Conservation (phyloP, 1,139 yeast species). For the Geotrichum siamense region DNA sequence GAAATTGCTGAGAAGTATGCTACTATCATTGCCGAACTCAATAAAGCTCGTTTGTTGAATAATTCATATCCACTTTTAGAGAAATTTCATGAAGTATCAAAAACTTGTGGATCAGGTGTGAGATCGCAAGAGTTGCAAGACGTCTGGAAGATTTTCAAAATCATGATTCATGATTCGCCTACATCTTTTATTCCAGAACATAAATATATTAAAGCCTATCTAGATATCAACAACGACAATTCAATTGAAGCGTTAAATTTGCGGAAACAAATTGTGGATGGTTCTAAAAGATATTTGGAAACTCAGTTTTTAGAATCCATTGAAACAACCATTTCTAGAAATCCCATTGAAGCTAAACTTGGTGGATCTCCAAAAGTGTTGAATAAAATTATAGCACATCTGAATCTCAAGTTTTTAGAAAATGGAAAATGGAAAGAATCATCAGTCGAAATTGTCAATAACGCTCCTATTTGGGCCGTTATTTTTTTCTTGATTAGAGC, state of each 20-base stretch:
- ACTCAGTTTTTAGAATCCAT: slow-evolving; percentile 68
- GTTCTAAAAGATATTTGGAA: slow-evolving; percentile 60
- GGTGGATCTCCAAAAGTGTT: slow-evolving; percentile 63
- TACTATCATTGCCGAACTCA: slow-evolving; percentile 58
- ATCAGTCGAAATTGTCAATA: slow-evolving; percentile 59
- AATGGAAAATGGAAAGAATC: slow-evolving; percentile 46
- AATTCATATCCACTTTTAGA: slow-evolving; percentile 46
- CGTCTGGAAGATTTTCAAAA: slow-evolving; percentile 33
- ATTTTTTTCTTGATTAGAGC: slow-evolving; percentile 77
- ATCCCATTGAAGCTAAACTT: slow-evolving; percentile 47
- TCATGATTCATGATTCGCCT: slow-evolving; percentile 29
- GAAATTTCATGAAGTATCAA: slow-evolving; percentile 45
- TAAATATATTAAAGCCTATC: slow-evolving; percentile 38
- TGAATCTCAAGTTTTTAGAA: slow-evolving; percentile 37
- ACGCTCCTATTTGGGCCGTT: slow-evolving; percentile 87
- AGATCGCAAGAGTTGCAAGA: slow-evolving; percentile 37
- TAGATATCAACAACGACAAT: slow-evolving; percentile 23
- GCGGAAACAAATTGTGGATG: slow-evolving; percentile 46
- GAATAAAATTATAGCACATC: slow-evolving; percentile 65
- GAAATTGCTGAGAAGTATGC: slow-evolving; percentile 51
- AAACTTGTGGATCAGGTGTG: slow-evolving; percentile 28
- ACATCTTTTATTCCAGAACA: slow-evolving; percentile 39
- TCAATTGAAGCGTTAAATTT: slow-evolving; percentile 34
- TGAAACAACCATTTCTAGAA: slow-evolving; percentile 61
- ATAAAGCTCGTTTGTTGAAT: slow-evolving; percentile 55